Evolutionary conservation across 2,329 filamentous ascomycete species (phyloP).

Genomic region (Apiospora pterosperma): DNA sequence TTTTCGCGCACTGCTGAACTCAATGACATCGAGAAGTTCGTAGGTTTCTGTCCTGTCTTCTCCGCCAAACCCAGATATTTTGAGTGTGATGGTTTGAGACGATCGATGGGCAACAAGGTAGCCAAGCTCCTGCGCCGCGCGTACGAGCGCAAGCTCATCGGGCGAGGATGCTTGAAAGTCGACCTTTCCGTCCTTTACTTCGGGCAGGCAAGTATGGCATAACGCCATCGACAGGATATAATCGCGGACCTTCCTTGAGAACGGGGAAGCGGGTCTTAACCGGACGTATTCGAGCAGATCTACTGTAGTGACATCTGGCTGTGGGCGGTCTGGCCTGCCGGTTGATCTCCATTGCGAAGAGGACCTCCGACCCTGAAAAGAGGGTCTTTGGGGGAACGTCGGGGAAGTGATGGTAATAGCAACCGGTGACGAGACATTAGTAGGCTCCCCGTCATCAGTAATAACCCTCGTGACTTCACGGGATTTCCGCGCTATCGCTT

Average conservation of each 20-base stretch:
- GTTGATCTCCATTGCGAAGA: constrained; percentile 31
- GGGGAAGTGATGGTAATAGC: constrained; percentile 22
- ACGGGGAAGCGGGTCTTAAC: constrained; percentile 69
- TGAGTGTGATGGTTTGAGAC: constrained; percentile 61
- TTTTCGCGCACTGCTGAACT: constrained; percentile 86
- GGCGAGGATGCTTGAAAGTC: constrained; percentile 87
- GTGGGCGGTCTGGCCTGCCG: constrained; percentile 33
- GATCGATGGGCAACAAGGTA: constrained; percentile 74
- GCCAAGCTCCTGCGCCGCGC: constrained; percentile 80
- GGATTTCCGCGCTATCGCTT: constrained; percentile 4
- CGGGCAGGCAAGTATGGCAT: constrained; percentile 88
- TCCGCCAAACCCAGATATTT: constrained; percentile 35
- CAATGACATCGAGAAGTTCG: constrained; percentile 80
- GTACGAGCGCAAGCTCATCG: constrained; percentile 82
- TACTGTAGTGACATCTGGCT: constrained; percentile 60
- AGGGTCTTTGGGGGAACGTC: constrained; percentile 6
- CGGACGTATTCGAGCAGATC: constrained; percentile 79
- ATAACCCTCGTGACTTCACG: constrained; percentile 10
- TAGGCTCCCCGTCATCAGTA: constrained; percentile 9
- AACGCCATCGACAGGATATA: constrained; percentile 82
- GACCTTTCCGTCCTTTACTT: constrained; percentile 68
- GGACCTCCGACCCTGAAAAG: constrained; percentile 22
- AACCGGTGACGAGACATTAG: constrained; percentile 14
- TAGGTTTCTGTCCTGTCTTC: constrained; percentile 58
- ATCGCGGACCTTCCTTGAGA: constrained; percentile 75